These are phyloP conservation scores for Melanopsichium pennsylvanicum DNA, from an alignment of 1,284 basidiomycete species.

Conservation along the genomic window DNA sequence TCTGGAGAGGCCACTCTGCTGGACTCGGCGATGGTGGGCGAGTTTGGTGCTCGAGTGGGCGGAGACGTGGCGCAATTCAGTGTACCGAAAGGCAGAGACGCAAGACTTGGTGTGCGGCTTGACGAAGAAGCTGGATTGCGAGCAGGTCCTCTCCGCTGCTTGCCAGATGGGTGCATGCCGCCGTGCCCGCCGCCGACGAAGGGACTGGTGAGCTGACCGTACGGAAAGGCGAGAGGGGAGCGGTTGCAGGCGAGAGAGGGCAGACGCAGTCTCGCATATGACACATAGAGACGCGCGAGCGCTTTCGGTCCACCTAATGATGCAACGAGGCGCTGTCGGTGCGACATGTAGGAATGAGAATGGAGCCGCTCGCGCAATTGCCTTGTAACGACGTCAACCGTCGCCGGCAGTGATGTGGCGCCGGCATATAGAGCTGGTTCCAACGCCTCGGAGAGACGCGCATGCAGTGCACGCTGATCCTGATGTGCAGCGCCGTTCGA, in stretches of 20 bases:
- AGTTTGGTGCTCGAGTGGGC: constrained; percentile 15
- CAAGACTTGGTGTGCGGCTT: constrained; percentile 37
- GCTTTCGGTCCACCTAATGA: constrained; percentile 51
- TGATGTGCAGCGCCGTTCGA: not conserved
- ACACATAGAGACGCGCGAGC: constrained; percentile 48
- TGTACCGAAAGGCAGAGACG: constrained; percentile 25
- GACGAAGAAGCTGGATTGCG: constrained; percentile 16
- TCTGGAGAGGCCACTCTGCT: constrained; percentile 23
- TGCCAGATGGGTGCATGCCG: not conserved
- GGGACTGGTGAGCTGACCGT: constrained; percentile 43
- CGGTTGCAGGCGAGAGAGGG: constrained; percentile 30
- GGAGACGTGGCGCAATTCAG: constrained; percentile 20
- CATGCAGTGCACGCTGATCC: constrained; percentile 6
- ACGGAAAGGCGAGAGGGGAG: constrained; percentile 45
- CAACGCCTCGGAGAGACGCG: constrained; percentile 3
- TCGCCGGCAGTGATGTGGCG: constrained; percentile 9
- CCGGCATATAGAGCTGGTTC: not conserved
- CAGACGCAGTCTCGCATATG: constrained; percentile 46
- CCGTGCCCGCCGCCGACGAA: constrained; percentile 28
- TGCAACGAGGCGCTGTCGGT: constrained; percentile 44
- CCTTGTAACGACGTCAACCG: constrained; percentile 8
- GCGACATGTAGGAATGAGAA: constrained; percentile 30
- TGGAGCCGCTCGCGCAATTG: constrained; percentile 14
- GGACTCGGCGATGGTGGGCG: constrained; percentile 20
- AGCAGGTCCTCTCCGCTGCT: constrained; percentile 1